Percentiles rank a stretch among this genome's conserved stretches.
phyloP scores from a whole-genome alignment of 2,329 filamentous ascomycete genomes.

The Decorospora gaudefroyi region DNA sequence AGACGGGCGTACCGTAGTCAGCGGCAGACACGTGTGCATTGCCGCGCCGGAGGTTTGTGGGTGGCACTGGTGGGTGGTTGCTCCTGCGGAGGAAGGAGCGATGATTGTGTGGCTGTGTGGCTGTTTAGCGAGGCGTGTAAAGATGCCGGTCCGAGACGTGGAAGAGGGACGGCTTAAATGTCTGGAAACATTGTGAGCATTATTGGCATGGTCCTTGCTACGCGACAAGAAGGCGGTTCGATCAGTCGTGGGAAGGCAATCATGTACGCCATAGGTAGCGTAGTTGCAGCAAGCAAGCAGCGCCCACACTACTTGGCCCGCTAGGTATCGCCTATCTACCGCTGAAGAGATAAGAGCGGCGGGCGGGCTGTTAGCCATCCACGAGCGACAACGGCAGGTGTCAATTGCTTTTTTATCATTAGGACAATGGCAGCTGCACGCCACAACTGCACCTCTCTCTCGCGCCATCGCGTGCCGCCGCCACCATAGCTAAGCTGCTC shows the following conservation, averaged over 20 bases:
- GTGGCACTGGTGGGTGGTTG: too few relatives aligned
- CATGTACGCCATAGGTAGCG: background rate
- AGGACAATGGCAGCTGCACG: constrained; percentile 23
- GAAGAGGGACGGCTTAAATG: background rate
- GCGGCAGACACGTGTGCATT: too few relatives aligned
- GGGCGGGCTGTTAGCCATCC: constrained; percentile 19
- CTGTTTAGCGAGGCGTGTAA: constrained; percentile 5
- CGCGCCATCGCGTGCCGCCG: constrained; percentile 13
- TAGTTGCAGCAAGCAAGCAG: background rate
- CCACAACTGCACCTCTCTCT: constrained; percentile 10
- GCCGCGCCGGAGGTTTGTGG: too few relatives aligned
- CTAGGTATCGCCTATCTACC: constrained; percentile 13
- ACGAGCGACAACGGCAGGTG: constrained; percentile 13
- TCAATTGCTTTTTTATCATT: constrained; percentile 22
- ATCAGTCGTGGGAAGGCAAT: too few relatives aligned
- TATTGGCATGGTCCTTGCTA: too few relatives aligned
- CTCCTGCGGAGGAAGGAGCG: constrained; percentile 1
- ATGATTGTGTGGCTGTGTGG: too few relatives aligned
- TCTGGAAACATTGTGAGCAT: too few relatives aligned
- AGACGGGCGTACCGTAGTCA: too few relatives aligned
- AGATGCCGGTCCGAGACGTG: too few relatives aligned
- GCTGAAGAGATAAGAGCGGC: constrained; percentile 23
- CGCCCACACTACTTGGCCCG: constrained; percentile 4
- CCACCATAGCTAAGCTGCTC: constrained; percentile 3
- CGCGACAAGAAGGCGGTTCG: too few relatives aligned